These are phyloP conservation scores for Abrus pulchellus DNA, from an alignment of 306 rosid species.

Conservation along the genomic window DNA sequence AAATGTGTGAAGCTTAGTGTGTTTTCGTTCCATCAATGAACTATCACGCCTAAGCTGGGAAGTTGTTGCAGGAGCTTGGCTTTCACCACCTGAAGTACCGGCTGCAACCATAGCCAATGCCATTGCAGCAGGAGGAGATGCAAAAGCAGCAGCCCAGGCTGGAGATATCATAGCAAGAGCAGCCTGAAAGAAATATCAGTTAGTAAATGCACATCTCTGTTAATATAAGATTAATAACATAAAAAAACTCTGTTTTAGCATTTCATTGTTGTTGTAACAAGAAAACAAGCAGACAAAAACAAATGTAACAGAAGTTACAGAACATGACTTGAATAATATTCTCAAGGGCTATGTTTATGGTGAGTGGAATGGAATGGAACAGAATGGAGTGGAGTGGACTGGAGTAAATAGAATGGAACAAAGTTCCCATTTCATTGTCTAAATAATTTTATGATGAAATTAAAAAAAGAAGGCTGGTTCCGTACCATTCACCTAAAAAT, in stretches of 20 bases:
- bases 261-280: neutral
- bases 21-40: conserved; percentile 87
- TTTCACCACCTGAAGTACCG: conserved; percentile 96
- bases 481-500: too few relatives aligned
- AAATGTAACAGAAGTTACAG: conserved; percentile 2
- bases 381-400: too few relatives aligned
- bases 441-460: too few relatives aligned
- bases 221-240: conserved; percentile 11
- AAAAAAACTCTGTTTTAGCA: conserved; percentile 30
- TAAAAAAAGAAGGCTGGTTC: too few relatives aligned
- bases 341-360: too few relatives aligned
- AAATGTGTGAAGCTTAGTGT: conserved; percentile 82
- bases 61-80: conserved; percentile 63
- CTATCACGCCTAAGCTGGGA: conserved; percentile 82
- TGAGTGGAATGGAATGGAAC: too few relatives aligned
- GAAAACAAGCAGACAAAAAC: neutral
- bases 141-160: conserved; percentile 99
- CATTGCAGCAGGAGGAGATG: conserved; percentile 99
- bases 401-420: too few relatives aligned
- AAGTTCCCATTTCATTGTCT: too few relatives aligned
- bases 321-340: neutral
- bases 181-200: conserved; percentile 70
- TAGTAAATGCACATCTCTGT: conserved; percentile 23
- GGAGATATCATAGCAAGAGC: conserved; percentile 97
- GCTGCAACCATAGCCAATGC: conserved; percentile 99